Evolutionary conservation across 139 green algal genomes (phyloP).

Genomic region (Chlorella ohadii): DNA sequence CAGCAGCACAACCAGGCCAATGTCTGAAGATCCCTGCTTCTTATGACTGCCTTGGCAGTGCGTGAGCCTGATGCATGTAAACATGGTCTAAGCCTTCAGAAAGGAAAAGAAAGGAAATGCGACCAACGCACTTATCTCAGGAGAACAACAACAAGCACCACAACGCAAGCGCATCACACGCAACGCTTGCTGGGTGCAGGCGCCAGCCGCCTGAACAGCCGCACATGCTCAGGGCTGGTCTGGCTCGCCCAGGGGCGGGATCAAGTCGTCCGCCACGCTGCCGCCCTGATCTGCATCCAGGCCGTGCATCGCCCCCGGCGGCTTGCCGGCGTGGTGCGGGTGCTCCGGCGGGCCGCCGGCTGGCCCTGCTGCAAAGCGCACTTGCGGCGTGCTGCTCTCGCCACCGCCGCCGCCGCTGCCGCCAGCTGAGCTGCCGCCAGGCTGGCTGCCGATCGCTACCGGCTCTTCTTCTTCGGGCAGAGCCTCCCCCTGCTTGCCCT

Average conservation of each 20-base stretch:
- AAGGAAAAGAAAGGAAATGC: no score
- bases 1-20: no score
- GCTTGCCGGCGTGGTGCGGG: constrained; percentile 1
- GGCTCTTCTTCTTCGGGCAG: not conserved
- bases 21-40: no score
- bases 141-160: no score
- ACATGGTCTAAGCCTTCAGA: no score
- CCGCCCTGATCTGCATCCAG: not conserved
- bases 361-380: not conserved
- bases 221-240: constrained; percentile 1
- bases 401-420: not conserved
- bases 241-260: not conserved
- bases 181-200: no score
- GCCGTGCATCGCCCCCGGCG: not conserved
- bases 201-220: no score
- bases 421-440: not conserved
- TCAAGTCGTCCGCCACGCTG: not conserved
- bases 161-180: no score
- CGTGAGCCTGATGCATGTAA: no score
- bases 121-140: no score
- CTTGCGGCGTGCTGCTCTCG: not conserved
- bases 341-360: not conserved
- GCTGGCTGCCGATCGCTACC: not conserved
- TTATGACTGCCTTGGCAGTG: no score
- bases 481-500: not conserved